Percentiles rank a stretch among this genome's conserved stretches.
These are phyloP conservation scores for Lichtheimia ramosa DNA, from an alignment of 371 early-diverging fungal species.

Conservation along the genomic window DNA sequence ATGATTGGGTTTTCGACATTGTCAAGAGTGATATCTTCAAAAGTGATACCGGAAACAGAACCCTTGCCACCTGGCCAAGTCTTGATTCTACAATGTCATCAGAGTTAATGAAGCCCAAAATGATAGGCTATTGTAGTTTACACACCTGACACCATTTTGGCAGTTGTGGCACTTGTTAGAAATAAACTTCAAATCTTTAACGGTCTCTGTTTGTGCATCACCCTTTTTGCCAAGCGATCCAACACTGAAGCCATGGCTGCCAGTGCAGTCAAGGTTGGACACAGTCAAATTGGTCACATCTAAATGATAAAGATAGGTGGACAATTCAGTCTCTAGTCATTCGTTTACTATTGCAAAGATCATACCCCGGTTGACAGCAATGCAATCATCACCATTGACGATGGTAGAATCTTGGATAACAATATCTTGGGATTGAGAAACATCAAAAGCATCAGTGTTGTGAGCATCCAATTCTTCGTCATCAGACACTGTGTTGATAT, in stretches of 20 bases:
- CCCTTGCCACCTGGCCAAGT: conserved; percentile 25
- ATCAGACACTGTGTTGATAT: conserved; percentile 25
- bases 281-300: conserved; percentile 29
- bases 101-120: background rate
- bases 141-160: conserved; percentile 33
- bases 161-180: conserved; percentile 30
- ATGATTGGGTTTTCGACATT: conserved; percentile 28
- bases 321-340: background rate
- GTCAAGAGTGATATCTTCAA: conserved; percentile 16
- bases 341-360: background rate
- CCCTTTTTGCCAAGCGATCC: conserved; percentile 33
- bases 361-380: conserved; percentile 28
- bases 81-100: conserved; percentile 19
- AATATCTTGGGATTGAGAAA: conserved; percentile 24
- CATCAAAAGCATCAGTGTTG: conserved; percentile 39
- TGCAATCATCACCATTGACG: conserved; percentile 33
- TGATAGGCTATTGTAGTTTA: background rate
- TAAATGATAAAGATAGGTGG: background rate
- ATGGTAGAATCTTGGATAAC: conserved; percentile 20
- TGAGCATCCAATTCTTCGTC: conserved; percentile 22
- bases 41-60: conserved; percentile 17
- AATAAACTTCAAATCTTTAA: conserved; percentile 22
- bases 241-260: conserved; percentile 38
- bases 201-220: conserved; percentile 14
- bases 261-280: conserved; percentile 20